Evolutionary conservation across 495 filamentous ascomycete species (phyloP).

Genomic region (Penicillium paxilli): DNA sequence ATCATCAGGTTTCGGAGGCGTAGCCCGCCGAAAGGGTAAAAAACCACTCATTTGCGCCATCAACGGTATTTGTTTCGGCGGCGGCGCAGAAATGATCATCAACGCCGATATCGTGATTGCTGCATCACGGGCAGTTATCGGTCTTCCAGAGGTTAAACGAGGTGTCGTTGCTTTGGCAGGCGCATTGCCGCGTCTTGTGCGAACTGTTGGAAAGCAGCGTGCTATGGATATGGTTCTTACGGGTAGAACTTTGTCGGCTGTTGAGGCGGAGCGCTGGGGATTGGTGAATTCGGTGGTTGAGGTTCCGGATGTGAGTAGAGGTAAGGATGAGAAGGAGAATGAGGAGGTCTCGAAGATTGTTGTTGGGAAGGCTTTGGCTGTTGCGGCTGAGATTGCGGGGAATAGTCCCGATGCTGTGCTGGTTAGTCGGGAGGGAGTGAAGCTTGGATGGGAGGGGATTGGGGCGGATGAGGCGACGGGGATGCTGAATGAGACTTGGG

Average conservation of each 20-base stretch:
- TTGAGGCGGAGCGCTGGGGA: slow-evolving; percentile 66
- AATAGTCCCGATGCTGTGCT: slow-evolving; percentile 77
- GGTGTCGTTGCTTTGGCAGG: slow-evolving; percentile 74
- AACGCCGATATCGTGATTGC: slow-evolving; percentile 74
- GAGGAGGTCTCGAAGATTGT: slow-evolving; percentile 26
- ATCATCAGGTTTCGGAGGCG: slow-evolving; percentile 38
- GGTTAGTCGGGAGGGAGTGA: slow-evolving; percentile 67
- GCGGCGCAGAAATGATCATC: slow-evolving; percentile 72
- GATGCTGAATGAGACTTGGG: slow-evolving; percentile 58
- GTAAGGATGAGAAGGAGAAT: slow-evolving; percentile 32
- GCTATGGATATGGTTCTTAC: slow-evolving; percentile 76
- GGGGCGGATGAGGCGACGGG: slow-evolving; percentile 66
- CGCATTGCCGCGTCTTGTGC: slow-evolving; percentile 68
- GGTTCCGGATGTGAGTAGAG: slow-evolving; percentile 47
- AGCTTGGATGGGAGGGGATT: slow-evolving; percentile 68
- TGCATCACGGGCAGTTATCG: slow-evolving; percentile 52
- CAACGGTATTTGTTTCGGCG: slow-evolving; percentile 72
- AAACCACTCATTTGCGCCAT: slow-evolving; percentile 74
- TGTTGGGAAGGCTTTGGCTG: slow-evolving; percentile 54
- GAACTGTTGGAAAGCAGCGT: slow-evolving; percentile 65
- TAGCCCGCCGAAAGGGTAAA: slow-evolving; percentile 47
- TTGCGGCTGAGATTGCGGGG: slow-evolving; percentile 37
- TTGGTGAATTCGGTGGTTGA: slow-evolving; percentile 56
- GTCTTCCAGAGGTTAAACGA: slow-evolving; percentile 68
- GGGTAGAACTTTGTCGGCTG: slow-evolving; percentile 57